These are phyloP conservation scores for Boletus rex-veris DNA, from an alignment of 768 basidiomycete species.

Conservation along the genomic window DNA sequence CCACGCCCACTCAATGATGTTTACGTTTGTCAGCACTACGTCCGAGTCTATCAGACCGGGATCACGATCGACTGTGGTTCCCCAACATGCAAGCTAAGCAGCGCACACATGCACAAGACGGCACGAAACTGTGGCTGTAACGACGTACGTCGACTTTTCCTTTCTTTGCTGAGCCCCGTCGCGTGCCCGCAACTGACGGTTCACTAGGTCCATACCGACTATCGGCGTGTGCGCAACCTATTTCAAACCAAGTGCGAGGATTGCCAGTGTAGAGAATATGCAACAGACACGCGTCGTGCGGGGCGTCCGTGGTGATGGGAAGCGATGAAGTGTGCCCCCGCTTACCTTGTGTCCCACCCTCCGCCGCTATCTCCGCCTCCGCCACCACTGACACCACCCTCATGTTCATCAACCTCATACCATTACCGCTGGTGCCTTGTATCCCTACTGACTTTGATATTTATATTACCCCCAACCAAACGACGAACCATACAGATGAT, in stretches of 20 bases:
- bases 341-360: neutral
- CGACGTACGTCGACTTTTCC: slow-evolving; percentile 29
- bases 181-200: neutral
- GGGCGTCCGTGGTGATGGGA: slow-evolving; percentile 19
- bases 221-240: slow-evolving; percentile 58
- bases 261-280: slow-evolving; percentile 41
- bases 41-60: slow-evolving; percentile 61
- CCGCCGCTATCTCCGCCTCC: neutral
- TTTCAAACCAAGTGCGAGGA: slow-evolving; percentile 62
- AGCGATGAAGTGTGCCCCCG: neutral
- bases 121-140: slow-evolving; percentile 57
- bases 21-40: slow-evolving; percentile 50
- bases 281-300: slow-evolving; percentile 33
- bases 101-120: slow-evolving; percentile 55
- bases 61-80: slow-evolving; percentile 52
- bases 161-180: neutral
- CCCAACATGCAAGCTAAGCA: slow-evolving; percentile 50
- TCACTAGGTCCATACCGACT: slow-evolving; percentile 39
- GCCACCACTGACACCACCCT: slow-evolving; percentile 2
- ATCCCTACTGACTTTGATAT: neutral
- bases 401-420: neutral
- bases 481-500: too few relatives aligned
- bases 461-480: neutral
- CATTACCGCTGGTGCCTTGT: neutral
- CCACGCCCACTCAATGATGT: slow-evolving; percentile 1